Percentiles rank a stretch among this genome's conserved stretches.
Evolutionary conservation across 2,329 filamentous ascomycete genomes (phyloP).

Genomic region (Cercospora sojina): DNA sequence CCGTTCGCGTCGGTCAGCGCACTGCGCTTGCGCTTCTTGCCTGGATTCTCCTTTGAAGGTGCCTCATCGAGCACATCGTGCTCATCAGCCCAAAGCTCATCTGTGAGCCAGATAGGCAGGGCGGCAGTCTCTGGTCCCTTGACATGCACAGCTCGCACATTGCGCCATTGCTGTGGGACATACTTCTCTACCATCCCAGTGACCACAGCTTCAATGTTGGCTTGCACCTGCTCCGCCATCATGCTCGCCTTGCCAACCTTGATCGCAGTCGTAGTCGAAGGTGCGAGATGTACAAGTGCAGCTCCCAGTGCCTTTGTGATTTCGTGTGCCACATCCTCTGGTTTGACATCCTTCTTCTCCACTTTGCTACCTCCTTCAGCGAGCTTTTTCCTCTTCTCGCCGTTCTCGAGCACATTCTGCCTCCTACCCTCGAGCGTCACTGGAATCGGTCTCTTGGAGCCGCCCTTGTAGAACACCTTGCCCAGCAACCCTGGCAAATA

Average conservation of each 20-base stretch:
- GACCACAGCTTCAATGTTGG: conserved; percentile 75
- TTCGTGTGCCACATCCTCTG: conserved; percentile 72
- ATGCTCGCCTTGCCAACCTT: conserved; percentile 75
- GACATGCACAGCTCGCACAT: conserved; percentile 80
- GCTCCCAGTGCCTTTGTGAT: conserved; percentile 73
- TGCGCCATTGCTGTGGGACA: conserved; percentile 83
- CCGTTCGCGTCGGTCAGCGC: conserved; percentile 29
- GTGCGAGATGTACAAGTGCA: conserved; percentile 77
- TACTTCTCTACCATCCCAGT: conserved; percentile 71
- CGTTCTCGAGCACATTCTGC: conserved; percentile 52
- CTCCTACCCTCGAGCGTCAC: conserved; percentile 65
- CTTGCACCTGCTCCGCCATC: conserved; percentile 71
- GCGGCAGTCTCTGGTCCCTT: conserved; percentile 87
- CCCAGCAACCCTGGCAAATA: conserved; percentile 75
- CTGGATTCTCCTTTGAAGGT: conserved; percentile 33
- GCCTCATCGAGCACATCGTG: conserved; percentile 65
- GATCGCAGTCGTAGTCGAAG: conserved; percentile 76
- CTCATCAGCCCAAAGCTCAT: conserved; percentile 84
- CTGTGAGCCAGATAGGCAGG: conserved; percentile 90
- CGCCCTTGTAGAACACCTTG: conserved; percentile 87
- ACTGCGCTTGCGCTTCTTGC: conserved; percentile 39
- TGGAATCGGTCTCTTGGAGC: conserved; percentile 81
- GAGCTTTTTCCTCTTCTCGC: conserved; percentile 48
- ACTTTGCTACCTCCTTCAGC: conserved; percentile 41
- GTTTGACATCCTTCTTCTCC: conserved; percentile 52